A percentile compares a stretch with the other conserved stretches of the same genome.
phyloP scores from a whole-genome alignment of 805 yeast species.

The Metschnikowia cubensis region DNA sequence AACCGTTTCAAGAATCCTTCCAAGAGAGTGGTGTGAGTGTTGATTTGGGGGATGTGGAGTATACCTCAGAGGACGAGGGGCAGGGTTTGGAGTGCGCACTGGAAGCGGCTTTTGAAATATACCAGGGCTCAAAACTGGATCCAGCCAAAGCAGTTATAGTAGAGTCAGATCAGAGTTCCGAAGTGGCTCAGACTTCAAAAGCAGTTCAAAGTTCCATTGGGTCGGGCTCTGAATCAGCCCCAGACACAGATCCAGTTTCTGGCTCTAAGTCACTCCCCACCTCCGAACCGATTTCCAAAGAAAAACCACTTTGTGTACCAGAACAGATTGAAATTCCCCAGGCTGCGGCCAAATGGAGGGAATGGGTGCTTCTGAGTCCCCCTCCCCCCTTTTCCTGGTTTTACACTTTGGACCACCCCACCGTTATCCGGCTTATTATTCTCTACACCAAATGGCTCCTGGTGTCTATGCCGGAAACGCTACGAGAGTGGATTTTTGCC shows the following conservation, averaged over 20 bases:
- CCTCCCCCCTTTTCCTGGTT: constrained; percentile 27
- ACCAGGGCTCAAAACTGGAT: not conserved
- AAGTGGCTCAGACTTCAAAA: no score
- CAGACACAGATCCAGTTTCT: no score
- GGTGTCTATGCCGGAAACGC: constrained; percentile 21
- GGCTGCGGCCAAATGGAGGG: constrained; percentile 31
- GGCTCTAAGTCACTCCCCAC: no score
- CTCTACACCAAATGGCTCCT: constrained; percentile 39
- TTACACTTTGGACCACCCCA: constrained; percentile 28
- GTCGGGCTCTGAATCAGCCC: no score
- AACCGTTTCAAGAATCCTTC: not conserved
- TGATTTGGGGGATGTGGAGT: not conserved
- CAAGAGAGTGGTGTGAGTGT: not conserved
- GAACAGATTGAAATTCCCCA: not conserved
- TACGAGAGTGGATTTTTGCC: constrained; percentile 36
- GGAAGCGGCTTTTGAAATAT: not conserved
- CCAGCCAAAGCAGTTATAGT: no score
- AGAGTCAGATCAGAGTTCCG: no score
- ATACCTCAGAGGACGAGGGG: not conserved
- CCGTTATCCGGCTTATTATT: constrained; percentile 31
- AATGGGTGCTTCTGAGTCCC: constrained; percentile 21
- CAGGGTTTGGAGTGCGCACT: not conserved
- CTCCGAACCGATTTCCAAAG: no score
- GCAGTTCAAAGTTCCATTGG: no score
- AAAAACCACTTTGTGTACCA: no score